These are phyloP conservation scores for Apostasia ramifera DNA, from an alignment of 106 monocot species.

Conservation along the genomic window DNA sequence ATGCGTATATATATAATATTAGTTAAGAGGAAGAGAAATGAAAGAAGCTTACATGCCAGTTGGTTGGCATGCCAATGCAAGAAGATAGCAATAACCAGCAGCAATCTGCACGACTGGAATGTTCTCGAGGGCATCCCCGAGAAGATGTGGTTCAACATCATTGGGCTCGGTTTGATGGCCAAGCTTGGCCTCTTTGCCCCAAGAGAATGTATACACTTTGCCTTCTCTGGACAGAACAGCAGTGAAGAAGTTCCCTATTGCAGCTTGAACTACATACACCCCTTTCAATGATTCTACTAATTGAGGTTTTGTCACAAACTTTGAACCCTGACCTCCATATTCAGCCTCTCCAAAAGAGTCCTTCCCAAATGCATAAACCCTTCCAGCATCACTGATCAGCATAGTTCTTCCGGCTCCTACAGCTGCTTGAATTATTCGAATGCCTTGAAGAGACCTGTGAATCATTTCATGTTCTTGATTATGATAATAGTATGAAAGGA, in stretches of 20 bases:
- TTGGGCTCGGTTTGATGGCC: constrained; percentile 85
- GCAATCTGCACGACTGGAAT: constrained; percentile 96
- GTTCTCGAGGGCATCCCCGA: constrained; percentile 71
- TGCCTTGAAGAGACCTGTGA: constrained; percentile 80
- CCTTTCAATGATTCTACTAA: constrained; percentile 75
- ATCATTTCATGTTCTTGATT: constrained; percentile 22
- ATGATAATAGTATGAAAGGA: constrained; percentile 3
- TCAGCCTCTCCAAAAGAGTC: constrained; percentile 92
- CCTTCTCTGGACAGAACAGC: constrained; percentile 96
- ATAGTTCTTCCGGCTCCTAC: constrained; percentile 89
- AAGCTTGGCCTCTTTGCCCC: constrained; percentile 76
- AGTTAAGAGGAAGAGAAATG: no score
- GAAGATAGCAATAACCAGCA: constrained; percentile 95
- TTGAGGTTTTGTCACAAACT: constrained; percentile 59
- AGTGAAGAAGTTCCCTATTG: constrained; percentile 94
- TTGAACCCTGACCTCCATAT: constrained; percentile 58
- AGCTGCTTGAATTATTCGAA: constrained; percentile 92
- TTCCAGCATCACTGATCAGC: constrained; percentile 89
- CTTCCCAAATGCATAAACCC: constrained; percentile 88
- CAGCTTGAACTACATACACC: constrained; percentile 85
- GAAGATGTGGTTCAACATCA: constrained; percentile 67
- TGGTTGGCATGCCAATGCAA: constrained; percentile 81
- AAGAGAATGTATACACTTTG: constrained; percentile 88
- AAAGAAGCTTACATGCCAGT: constrained; percentile 77
- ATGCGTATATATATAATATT: no score